These are phyloP conservation scores for Candida coleopterorum DNA, from an alignment of 805 yeast genomes.

Conservation along the genomic window DNA sequence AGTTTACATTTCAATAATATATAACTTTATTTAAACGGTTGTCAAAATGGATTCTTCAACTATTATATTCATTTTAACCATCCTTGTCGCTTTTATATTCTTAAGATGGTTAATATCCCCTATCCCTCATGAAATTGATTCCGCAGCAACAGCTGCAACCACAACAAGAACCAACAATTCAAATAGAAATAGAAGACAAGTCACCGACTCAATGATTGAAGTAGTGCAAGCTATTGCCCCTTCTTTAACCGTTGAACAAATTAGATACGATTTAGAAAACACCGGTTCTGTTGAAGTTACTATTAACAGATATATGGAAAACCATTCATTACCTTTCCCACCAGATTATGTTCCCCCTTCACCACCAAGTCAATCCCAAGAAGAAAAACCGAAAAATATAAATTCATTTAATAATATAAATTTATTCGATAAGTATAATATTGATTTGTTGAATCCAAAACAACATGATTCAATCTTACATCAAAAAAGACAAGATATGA, in stretches of 20 bases:
- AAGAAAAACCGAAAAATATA: constrained; percentile 6
- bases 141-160: constrained; percentile 3
- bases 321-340: constrained; percentile 57
- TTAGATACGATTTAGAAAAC: constrained; percentile 64
- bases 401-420: constrained; percentile 7
- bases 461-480: constrained; percentile 12
- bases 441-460: constrained; percentile 22
- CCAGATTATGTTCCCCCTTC: constrained; percentile 25
- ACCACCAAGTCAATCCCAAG: constrained; percentile 8
- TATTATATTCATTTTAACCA: constrained; percentile 42
- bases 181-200: constrained; percentile 33
- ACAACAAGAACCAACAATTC: neutral
- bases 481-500: constrained; percentile 37
- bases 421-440: constrained; percentile 40
- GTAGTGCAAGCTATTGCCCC: constrained; percentile 85
- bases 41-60: constrained; percentile 50
- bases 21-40: neutral
- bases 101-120: constrained; percentile 64
- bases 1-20: constrained; percentile 1
- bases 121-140: constrained; percentile 30
- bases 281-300: constrained; percentile 82
- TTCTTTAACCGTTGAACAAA: constrained; percentile 59
- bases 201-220: constrained; percentile 73
- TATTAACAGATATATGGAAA: constrained; percentile 62
- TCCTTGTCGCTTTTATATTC: constrained; percentile 52